Evolutionary conservation across 768 basidiomycete genomes (phyloP), one percentile per base, ranked within the genome.

Genomic region (Hypholoma sublateritium): DNA sequence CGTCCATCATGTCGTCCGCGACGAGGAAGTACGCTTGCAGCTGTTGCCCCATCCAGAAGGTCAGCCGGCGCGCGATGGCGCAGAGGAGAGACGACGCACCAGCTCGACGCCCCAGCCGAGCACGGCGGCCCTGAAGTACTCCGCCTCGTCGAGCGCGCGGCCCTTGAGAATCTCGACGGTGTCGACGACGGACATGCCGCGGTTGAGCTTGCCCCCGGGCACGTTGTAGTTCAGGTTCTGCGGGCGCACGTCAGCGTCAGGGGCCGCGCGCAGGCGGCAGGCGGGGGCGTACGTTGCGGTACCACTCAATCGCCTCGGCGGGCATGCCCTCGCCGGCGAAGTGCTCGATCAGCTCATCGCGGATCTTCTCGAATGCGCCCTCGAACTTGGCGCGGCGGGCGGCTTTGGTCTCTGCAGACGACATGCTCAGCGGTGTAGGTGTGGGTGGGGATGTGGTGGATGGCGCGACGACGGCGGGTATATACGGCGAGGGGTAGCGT

Each of bases 1-100:
- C 71, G 69, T 99, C 96, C 97, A 99, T 99, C 66, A 98, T 95
- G 72, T 98, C 96, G 73, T 99, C 93, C 4, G 93, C 83, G 55
- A 97, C 93, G 55, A 98, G 85, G 87, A 98, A 98, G 75, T 89
- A 97, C 0, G 94, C 95, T 87, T 98, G 96, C 7, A 99, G 84
- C 93, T 96, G 65, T 6, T 32, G 21, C 14, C 53, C 35, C 13
- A 24, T 43, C 45, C n/a, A n/a, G n/a, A n/a, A n/a, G 53, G 32
- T n/a, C 16, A 32, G 50, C 22, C 44, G 22, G 28, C 45, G 32
- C 34, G 17, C 19, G 16, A 19, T 34, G 8, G 28, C 16, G n/a
- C 5, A 35, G 34, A 36, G 41, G 19, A 16, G 21, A 11, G 37
- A 25, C 34, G n/a, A 81, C 92, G 63, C 60, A 95, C 95, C 59